phyloP scores from a whole-genome alignment of 768 basidiomycete species.

The Termitomyces sp. region DNA sequence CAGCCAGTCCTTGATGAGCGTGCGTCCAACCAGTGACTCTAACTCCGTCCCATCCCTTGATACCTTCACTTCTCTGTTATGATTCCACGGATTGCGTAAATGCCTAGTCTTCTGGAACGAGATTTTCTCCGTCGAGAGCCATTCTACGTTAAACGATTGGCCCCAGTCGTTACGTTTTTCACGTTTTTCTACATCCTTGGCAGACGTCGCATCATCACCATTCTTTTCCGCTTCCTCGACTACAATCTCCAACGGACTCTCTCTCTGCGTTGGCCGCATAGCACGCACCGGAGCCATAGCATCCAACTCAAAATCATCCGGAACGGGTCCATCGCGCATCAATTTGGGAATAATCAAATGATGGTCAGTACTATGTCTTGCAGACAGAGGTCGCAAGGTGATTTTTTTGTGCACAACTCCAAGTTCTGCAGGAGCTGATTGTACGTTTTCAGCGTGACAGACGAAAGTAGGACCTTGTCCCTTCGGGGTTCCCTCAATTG shows the following conservation, averaged over 20 bases:
- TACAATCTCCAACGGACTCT: constrained; percentile 13
- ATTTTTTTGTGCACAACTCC: constrained; percentile 29
- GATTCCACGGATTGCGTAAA: constrained; percentile 90
- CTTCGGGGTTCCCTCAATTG: constrained; percentile 9
- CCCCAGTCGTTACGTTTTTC: constrained; percentile 75
- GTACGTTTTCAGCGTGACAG: constrained; percentile 7
- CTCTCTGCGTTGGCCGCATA: constrained; percentile 13
- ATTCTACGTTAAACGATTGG: constrained; percentile 75
- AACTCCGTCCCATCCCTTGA: constrained; percentile 91
- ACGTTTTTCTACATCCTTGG: constrained; percentile 8
- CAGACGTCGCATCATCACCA: background rate
- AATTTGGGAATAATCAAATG: constrained; percentile 1
- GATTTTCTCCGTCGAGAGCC: constrained; percentile 66
- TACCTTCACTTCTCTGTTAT: constrained; percentile 74
- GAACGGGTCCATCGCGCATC: background rate
- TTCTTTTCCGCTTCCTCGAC: constrained; percentile 21
- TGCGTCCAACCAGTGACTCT: constrained; percentile 70
- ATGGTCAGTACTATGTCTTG: constrained; percentile 28
- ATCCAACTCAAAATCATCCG: constrained; percentile 31
- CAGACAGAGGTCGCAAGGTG: constrained; percentile 13
- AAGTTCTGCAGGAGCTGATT: constrained; percentile 51
- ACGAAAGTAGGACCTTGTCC: background rate
- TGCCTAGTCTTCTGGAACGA: constrained; percentile 76
- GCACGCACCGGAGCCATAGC: constrained; percentile 33
- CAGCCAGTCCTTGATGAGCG: constrained; percentile 67